phyloP scores from a whole-genome alignment of 2,329 filamentous ascomycete genomes.

The Colletotrichum sp. region DNA sequence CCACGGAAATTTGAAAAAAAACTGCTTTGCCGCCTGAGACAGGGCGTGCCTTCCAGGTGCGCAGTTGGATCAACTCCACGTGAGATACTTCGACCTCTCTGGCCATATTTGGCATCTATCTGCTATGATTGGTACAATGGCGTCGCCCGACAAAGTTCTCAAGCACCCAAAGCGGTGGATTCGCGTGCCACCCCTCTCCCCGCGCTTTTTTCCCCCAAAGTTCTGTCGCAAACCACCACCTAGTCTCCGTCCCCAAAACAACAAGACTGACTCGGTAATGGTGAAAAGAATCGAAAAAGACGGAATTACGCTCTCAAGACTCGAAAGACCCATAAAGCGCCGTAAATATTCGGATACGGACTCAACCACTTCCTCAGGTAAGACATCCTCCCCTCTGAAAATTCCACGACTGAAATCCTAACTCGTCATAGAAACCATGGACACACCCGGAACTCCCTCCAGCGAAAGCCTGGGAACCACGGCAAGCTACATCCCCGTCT shows the following conservation, averaged over 20 bases:
- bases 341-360: background rate
- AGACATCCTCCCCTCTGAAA: background rate
- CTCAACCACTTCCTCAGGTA: background rate
- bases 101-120: background rate
- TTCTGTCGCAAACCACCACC: background rate
- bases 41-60: background rate
- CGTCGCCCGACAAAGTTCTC: background rate
- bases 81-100: background rate
- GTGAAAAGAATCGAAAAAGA: background rate
- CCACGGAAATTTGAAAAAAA: background rate
- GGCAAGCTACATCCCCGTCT: background rate
- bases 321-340: background rate
- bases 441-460: background rate
- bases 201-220: background rate
- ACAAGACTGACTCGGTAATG: background rate
- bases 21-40: background rate
- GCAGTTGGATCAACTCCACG: background rate
- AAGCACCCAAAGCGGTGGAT: background rate
- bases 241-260: background rate
- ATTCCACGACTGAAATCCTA: background rate
- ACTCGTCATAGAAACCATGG: background rate
- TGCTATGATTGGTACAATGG: background rate
- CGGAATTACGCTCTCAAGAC: background rate
- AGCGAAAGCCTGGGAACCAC: rapidly evolving
- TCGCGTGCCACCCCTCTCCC: background rate